Conservation (phyloP, 805 yeast species). For the Candida takata region DNA sequence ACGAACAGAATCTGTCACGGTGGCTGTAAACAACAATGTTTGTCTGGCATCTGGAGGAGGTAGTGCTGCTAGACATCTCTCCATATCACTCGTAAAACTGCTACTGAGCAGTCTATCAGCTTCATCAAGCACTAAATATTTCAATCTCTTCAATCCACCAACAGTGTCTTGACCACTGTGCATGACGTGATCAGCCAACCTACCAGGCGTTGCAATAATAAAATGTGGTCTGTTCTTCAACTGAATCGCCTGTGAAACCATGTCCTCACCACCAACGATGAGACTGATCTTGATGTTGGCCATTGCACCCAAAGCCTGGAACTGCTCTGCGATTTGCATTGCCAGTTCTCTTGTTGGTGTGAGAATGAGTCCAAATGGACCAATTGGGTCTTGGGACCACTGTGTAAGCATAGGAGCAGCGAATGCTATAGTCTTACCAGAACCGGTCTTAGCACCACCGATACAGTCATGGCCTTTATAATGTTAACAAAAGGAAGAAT, state of each 20-base stretch:
- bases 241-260: slow-evolving; percentile 79
- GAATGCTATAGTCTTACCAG: slow-evolving; percentile 96
- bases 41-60: slow-evolving; percentile 74
- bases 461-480: slow-evolving; percentile 69
- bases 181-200: slow-evolving; percentile 86
- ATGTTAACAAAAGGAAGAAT: neutral
- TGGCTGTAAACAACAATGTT: slow-evolving; percentile 89
- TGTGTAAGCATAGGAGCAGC: slow-evolving; percentile 94
- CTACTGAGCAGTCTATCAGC: slow-evolving; percentile 87
- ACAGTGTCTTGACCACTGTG: slow-evolving; percentile 86
- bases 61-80: slow-evolving; percentile 60
- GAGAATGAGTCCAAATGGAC: slow-evolving; percentile 79
- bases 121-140: slow-evolving; percentile 80
- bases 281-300: slow-evolving; percentile 81
- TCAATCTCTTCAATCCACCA: slow-evolving; percentile 68
- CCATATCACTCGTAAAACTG: slow-evolving; percentile 75
- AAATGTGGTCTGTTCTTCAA: slow-evolving; percentile 85
- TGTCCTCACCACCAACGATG: slow-evolving; percentile 92
- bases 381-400: slow-evolving; percentile 95
- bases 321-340: slow-evolving; percentile 94
- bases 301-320: slow-evolving; percentile 82
- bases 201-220: slow-evolving; percentile 94
- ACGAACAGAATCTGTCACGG: slow-evolving; percentile 88
- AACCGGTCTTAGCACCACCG: slow-evolving; percentile 98
- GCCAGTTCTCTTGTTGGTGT: slow-evolving; percentile 96